phyloP scores from a whole-genome alignment of 352 stramenopile species.

The Phytopythium aichiense region DNA sequence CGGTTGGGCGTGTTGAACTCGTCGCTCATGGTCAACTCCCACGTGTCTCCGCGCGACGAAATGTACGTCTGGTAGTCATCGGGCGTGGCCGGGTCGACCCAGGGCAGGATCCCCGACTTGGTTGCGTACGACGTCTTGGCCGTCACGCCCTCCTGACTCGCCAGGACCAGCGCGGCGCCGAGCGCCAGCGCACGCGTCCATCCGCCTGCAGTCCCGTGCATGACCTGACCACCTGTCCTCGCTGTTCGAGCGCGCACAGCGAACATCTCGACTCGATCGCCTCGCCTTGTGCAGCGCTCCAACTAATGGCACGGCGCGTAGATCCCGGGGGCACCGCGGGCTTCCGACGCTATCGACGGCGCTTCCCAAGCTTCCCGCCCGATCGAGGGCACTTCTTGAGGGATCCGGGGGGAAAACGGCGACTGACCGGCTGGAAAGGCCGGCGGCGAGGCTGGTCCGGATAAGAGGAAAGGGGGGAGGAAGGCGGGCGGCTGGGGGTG shows the following conservation, averaged over 20 bases:
- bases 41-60: conserved; percentile 44
- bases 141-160: not conserved
- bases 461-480: not conserved
- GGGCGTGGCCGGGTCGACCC: conserved; percentile 37
- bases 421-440: not conserved
- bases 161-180: not conserved
- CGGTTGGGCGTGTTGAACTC: conserved; percentile 54
- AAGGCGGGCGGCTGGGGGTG: not conserved
- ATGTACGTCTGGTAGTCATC: conserved; percentile 20
- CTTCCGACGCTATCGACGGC: not conserved
- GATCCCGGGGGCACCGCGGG: not conserved
- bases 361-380: not conserved
- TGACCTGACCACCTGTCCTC: not conserved
- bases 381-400: not conserved
- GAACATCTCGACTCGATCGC: not conserved
- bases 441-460: not conserved
- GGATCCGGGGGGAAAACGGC: not conserved
- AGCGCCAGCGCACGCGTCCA: not conserved
- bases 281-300: not conserved
- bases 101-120: conserved; percentile 29
- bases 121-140: conserved; percentile 14
- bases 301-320: not conserved
- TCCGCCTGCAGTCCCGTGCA: not conserved
- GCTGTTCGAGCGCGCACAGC: not conserved
- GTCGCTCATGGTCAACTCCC: conserved; percentile 67